These are phyloP conservation scores for Carpinus fangiana DNA, from an alignment of 306 rosid species.

Conservation along the genomic window DNA sequence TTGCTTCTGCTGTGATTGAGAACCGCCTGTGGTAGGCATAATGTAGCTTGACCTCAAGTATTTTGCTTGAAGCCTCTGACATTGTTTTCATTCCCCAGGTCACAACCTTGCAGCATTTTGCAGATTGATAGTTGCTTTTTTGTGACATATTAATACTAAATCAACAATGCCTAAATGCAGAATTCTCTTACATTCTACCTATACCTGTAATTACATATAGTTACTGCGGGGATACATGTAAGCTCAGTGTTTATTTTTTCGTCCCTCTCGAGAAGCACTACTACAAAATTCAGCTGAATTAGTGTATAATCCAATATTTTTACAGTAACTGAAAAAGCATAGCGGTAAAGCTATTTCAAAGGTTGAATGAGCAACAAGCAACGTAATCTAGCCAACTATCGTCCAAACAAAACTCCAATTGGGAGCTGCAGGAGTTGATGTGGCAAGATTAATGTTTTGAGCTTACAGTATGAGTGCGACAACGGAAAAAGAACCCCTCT, in stretches of 20 bases:
- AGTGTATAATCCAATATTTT: too few species aligned
- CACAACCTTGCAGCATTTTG: background rate
- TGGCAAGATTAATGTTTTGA: too few species aligned
- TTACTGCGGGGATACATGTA: background rate
- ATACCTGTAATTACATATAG: background rate
- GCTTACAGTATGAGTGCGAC: too few species aligned
- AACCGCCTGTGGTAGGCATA: conserved; percentile 54
- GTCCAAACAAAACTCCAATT: too few species aligned
- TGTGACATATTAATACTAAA: background rate
- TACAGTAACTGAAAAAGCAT: too few species aligned
- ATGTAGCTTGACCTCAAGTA: conserved; percentile 15
- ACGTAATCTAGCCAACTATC: too few species aligned
- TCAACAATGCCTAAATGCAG: background rate
- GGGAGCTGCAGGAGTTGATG: too few species aligned
- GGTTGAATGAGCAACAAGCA: too few species aligned
- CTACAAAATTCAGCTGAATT: too few species aligned
- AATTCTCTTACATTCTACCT: background rate
- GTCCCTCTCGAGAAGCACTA: background rate
- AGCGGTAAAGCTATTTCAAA: too few species aligned
- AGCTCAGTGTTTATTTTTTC: background rate
- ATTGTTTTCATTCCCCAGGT: background rate
- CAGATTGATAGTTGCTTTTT: background rate
- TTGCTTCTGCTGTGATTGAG: conserved; percentile 68
- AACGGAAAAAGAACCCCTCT: too few species aligned
- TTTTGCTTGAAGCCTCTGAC: background rate